Percentiles rank a stretch among this genome's conserved stretches.
phyloP scores from a whole-genome alignment of 371 early-diverging fungal species.

The Mucor sp. region DNA sequence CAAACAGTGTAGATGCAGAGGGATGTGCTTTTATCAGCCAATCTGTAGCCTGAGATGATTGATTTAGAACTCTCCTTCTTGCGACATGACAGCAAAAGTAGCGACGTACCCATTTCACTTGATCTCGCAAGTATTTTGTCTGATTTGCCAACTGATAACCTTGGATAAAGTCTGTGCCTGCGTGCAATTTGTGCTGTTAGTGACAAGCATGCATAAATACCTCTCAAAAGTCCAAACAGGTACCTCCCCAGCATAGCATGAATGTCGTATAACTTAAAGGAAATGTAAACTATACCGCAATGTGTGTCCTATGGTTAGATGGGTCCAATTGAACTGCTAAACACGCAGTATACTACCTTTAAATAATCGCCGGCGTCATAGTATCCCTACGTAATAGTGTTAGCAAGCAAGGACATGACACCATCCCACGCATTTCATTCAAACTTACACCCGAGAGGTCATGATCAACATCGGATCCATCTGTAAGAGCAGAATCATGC shows the following conservation, averaged over 20 bases:
- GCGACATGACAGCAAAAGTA: background rate
- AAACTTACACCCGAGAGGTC: slow-evolving; percentile 45
- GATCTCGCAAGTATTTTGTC: slow-evolving; percentile 44
- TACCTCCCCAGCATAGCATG: slow-evolving; percentile 60
- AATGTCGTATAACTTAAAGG: slow-evolving; percentile 57
- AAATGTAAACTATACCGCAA: slow-evolving; percentile 49
- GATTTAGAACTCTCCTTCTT: background rate
- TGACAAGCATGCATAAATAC: background rate
- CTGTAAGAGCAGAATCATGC: slow-evolving; percentile 51
- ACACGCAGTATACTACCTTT: slow-evolving; percentile 1
- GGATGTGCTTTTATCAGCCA: slow-evolving; percentile 51
- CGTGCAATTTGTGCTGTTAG: background rate
- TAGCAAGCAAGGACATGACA: background rate
- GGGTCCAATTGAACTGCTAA: background rate
- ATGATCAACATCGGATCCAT: slow-evolving; percentile 45
- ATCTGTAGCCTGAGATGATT: slow-evolving; percentile 45
- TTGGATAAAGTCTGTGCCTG: slow-evolving; percentile 42
- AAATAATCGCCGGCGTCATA: slow-evolving; percentile 41
- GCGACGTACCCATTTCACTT: slow-evolving; percentile 58
- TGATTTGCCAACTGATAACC: slow-evolving; percentile 58
- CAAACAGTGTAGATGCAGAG: slow-evolving; percentile 15
- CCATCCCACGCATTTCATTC: too few species aligned
- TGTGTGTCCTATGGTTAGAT: background rate
- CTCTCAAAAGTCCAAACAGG: background rate
- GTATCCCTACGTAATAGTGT: slow-evolving; percentile 27